Evolutionary conservation across 805 yeast genomes (phyloP), one percentile per base, ranked within the genome.

Genomic region (Teunomyces cretensis): DNA sequence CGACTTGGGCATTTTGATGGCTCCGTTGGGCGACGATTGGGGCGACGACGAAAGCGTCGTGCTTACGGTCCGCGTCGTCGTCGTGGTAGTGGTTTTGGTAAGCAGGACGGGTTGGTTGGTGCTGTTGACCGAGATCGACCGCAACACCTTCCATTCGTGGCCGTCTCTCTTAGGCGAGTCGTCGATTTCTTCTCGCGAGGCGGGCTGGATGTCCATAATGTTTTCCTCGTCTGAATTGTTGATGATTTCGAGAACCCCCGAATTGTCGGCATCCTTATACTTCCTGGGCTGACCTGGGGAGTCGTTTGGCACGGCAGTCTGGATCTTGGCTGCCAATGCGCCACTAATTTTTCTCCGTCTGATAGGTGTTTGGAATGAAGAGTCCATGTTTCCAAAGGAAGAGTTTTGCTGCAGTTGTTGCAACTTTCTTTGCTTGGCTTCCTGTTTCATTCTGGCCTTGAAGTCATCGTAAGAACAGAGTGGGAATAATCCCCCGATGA

Each of bases 261-360:
- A 51, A 40, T 50, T 53, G 7, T 59, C 55, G 19, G 51, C 60
- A 5, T 71, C 70, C 30, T 68, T 64, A 52, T 68, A 68, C 57
- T 92, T 92, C 59, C 97, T 79, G 33, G 99, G 99, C 66, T 94
- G 99, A 1, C 98, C 99, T 0, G 99, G 99, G 2, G 97, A 88
- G 41, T 88, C 88, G 52, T 79, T 78, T 4, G 98, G 99, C 14
- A 94, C 90, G 0, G 94, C 94, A 31, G 83, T 79, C 56, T 79
- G 86, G 27, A 80, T 78, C 54, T 84, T 81, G 42, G 83, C 79
- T 30, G 86, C 80, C 45, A 81, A 79, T 0, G 88, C 83, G 3
- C 91, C 86, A 52, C 83, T 74, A 46, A 81, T 79, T 54, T 84
- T 76, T 45, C 77, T 56, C 60, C 88, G 77, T 60, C 95, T 76